Base-by-base conservation (phyloP, 495 filamentous ascomycete species). In the Penicillium atrosanguineum region DNA sequence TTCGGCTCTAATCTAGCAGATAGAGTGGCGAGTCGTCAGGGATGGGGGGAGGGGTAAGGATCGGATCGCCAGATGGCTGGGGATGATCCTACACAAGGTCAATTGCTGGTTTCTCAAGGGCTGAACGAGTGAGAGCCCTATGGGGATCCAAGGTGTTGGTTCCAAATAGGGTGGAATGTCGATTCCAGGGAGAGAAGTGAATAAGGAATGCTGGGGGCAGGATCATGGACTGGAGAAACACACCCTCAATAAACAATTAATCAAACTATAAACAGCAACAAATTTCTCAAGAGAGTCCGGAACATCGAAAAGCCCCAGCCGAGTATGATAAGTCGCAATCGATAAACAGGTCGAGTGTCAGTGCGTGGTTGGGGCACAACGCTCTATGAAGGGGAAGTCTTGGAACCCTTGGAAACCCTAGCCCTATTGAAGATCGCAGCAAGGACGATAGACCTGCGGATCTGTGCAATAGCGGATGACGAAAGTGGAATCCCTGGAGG, bases 151-250 rank as follows among this genome's bases (percentile, higher is more conserved):
- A 37, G 21, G 56, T 48, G 29, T 21, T 44, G 46, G 14, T 41
- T 44, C 29, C 26, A 42, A 54, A 31, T 42, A 45, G 46, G 31
- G 26, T 63, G 61, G 65, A 71, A 72, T 72, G 65, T 53, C 47
- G 28, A 60, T 56, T 62, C 61, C 60, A 65, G 59, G 62, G 61
- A 52, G 55, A 47, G 55, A 14, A 31, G 39, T 19, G 21, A 60
- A 57, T 38, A 57, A 55, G 56, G 69, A 72, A 72, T 72, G 68
- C 64, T 61, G 61, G 69, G 62, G 54, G 57, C 1, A 59, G 46
- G 44, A 42, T 46, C 42, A 46, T 42, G 41, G 38, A 50, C 40
- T 8, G 16, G 40, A 29, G 23, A 64, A 29, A 60, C 51, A 53
- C 56, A 57, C 60, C 50, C 44, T 43, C 39, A 6, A 42, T 26